These are phyloP conservation scores for Erythrophleum fordii DNA, from an alignment of 306 rosid species.

Conservation along the genomic window DNA sequence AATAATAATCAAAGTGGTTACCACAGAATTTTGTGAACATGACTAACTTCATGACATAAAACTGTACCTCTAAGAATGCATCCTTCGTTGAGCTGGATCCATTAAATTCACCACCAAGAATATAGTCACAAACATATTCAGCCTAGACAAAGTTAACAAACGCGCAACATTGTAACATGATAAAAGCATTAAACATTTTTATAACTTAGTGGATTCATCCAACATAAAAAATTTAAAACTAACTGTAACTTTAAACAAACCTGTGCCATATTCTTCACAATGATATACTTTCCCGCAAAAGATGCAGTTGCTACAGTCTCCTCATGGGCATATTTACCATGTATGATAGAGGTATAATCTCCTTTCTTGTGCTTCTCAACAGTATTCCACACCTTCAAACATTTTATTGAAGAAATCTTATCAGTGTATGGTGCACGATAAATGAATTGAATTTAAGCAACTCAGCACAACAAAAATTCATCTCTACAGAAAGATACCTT, in stretches of 20 bases:
- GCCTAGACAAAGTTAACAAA: slow-evolving; percentile 63
- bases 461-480: slow-evolving; percentile 8
- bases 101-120: slow-evolving; percentile 83
- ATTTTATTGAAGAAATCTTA: slow-evolving; percentile 35
- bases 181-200: neutral
- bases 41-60: slow-evolving; percentile 19
- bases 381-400: slow-evolving; percentile 82
- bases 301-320: slow-evolving; percentile 98
- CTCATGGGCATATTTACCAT: slow-evolving; percentile 92
- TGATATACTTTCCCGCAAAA: slow-evolving; percentile 85
- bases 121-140: slow-evolving; percentile 84
- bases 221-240: slow-evolving; percentile 10
- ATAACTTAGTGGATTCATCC: slow-evolving; percentile 2
- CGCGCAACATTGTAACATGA: neutral
- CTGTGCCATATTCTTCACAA: slow-evolving; percentile 91
- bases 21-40: slow-evolving; percentile 25
- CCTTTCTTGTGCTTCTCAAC: slow-evolving; percentile 96
- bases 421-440: slow-evolving; percentile 23
- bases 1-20: slow-evolving; percentile 25
- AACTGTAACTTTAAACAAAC: slow-evolving; percentile 52
- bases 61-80: slow-evolving; percentile 72
- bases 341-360: slow-evolving; percentile 89
- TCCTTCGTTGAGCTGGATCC: slow-evolving; percentile 95
- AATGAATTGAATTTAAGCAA: slow-evolving; percentile 22
- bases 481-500: slow-evolving; percentile 58